Evolutionary conservation across 345 rosid species (phyloP).

Genomic region (Odontarrhena argentea): DNA sequence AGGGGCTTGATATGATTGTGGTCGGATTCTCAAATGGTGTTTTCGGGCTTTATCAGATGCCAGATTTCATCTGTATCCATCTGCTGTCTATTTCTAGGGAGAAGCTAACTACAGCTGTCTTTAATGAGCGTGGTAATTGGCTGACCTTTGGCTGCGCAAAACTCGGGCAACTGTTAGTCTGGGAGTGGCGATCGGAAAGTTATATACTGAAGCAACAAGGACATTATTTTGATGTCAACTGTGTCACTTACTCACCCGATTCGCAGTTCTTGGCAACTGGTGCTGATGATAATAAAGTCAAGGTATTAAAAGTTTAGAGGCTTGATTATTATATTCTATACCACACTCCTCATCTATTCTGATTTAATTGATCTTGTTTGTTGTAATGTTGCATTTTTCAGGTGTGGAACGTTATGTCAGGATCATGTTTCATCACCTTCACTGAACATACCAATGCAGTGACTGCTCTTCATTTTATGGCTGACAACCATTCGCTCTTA

Average conservation of each 20-base stretch:
- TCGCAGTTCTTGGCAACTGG: conserved; percentile 96
- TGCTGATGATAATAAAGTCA: conserved; percentile 97
- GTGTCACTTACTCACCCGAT: conserved; percentile 88
- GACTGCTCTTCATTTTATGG: conserved; percentile 92
- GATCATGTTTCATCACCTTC: conserved; percentile 94
- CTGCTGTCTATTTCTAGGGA: conserved; percentile 80
- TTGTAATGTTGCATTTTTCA: conserved; percentile 35
- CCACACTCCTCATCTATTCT: conserved; percentile 8
- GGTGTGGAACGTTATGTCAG: conserved; percentile 96
- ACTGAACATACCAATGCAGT: conserved; percentile 94
- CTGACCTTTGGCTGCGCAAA: conserved; percentile 92
- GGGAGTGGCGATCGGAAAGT: conserved; percentile 98
- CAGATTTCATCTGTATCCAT: conserved; percentile 87
- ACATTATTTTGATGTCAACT: conserved; percentile 92
- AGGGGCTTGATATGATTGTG: conserved; percentile 77
- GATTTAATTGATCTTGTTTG: neutral
- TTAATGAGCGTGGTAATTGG: conserved; percentile 93
- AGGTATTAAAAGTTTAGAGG: conserved; percentile 50
- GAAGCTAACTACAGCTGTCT: conserved; percentile 81
- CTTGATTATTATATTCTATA: neutral
- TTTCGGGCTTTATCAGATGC: conserved; percentile 95
- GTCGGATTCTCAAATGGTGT: conserved; percentile 93
- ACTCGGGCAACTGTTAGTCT: conserved; percentile 90
- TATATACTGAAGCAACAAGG: conserved; percentile 97
- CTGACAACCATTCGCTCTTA: conserved; percentile 84